phyloP scores from a whole-genome alignment of 1,139 yeast genomes.

The Schizosaccharomyces versatilis region DNA sequence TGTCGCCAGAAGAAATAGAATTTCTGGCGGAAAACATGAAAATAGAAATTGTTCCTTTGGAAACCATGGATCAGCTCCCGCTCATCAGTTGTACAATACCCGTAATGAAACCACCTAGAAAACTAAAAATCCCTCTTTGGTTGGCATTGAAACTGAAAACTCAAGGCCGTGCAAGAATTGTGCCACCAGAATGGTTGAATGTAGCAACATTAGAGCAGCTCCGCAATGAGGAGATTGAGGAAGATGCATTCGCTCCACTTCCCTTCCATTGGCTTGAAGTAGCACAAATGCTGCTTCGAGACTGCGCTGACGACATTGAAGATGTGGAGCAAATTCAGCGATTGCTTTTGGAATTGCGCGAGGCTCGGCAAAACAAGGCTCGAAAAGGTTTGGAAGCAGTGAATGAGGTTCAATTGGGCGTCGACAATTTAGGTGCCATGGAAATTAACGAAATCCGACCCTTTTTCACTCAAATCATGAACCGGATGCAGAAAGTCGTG shows the following conservation, averaged over 20 bases:
- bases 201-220: conserved; percentile 31
- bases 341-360: conserved; percentile 60
- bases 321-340: conserved; percentile 45
- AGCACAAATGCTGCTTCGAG: conserved; percentile 13
- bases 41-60: conserved; percentile 54
- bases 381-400: conserved; percentile 55
- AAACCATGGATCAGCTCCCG: conserved; percentile 38
- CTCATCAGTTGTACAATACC: conserved; percentile 34
- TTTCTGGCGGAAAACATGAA: conserved; percentile 67
- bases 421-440: conserved; percentile 60
- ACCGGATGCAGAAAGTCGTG: conserved; percentile 29
- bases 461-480: conserved; percentile 59
- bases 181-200: conserved; percentile 75
- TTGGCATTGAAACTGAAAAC: conserved; percentile 59
- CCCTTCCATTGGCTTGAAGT: conserved; percentile 82
- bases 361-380: conserved; percentile 59
- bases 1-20: conserved; percentile 58
- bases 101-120: conserved; percentile 40
- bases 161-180: conserved; percentile 67
- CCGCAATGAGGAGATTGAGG: conserved; percentile 46
- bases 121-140: conserved; percentile 68
- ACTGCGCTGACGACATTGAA: conserved; percentile 51
- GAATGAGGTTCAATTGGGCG: conserved; percentile 62
- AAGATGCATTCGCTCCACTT: conserved; percentile 40
- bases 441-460: conserved; percentile 82